A percentile compares a stretch with the other conserved stretches of the same genome.
Evolutionary conservation across 2,329 filamentous ascomycete species (phyloP).

Genomic region (Apiospora kogelbergensis): DNA sequence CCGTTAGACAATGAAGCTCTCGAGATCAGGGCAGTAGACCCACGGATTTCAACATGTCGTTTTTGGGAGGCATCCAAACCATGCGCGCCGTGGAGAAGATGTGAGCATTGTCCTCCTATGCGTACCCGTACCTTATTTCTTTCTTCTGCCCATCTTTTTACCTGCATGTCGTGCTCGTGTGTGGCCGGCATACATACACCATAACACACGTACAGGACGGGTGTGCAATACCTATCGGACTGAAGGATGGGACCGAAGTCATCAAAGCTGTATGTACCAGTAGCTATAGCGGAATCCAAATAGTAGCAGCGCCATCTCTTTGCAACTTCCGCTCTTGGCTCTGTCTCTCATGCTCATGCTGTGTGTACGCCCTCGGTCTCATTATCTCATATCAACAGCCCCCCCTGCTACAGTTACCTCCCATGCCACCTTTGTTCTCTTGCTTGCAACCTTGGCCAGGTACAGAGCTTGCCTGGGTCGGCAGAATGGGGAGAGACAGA

Average conservation of each 20-base stretch:
- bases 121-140: slow-evolving; percentile 4
- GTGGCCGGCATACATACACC: background rate
- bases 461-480: background rate
- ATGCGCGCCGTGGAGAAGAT: background rate
- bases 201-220: background rate
- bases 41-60: background rate
- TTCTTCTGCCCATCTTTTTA: background rate
- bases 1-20: background rate
- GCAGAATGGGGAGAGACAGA: background rate
- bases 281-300: background rate
- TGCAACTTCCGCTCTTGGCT: background rate
- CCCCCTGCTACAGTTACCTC: background rate
- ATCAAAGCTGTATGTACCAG: background rate
- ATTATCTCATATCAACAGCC: background rate
- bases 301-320: background rate
- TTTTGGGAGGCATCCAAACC: background rate
- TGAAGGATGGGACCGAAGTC: background rate
- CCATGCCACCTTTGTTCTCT: background rate
- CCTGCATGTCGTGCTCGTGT: background rate
- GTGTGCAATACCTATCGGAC: background rate
- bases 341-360: background rate
- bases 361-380: background rate
- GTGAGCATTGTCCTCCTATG: slow-evolving; percentile 2
- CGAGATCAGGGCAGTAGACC: slow-evolving; percentile 2
- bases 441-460: slow-evolving; percentile 3